Percentiles rank a stretch among this genome's conserved stretches.
These are phyloP conservation scores for Linnemannia exigua DNA, from an alignment of 192 early-diverging fungal species.

Conservation along the genomic window DNA sequence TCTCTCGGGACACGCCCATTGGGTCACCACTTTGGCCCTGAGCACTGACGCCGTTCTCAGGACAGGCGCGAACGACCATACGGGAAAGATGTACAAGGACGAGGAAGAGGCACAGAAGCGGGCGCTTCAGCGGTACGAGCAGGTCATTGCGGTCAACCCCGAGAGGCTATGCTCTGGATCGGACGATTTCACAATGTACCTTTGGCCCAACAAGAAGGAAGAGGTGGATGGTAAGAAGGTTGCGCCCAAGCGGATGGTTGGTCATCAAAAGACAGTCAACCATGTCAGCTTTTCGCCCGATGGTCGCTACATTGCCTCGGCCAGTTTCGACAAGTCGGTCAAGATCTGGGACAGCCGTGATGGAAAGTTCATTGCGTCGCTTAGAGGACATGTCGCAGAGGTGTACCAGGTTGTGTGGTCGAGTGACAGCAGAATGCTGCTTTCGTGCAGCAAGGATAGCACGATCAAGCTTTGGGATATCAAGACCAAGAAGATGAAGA, in stretches of 20 bases:
- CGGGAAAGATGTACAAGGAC: constrained; percentile 68
- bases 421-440: constrained; percentile 91
- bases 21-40: constrained; percentile 95
- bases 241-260: constrained; percentile 84
- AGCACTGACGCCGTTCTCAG: constrained; percentile 93
- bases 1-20: constrained; percentile 94
- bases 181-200: constrained; percentile 97
- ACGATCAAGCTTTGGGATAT: constrained; percentile 96
- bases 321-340: constrained; percentile 97
- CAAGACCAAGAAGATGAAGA: constrained; percentile 90
- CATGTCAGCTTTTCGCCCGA: constrained; percentile 96
- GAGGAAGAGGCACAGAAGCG: constrained; percentile 78
- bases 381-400: constrained; percentile 95
- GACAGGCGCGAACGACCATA: constrained; percentile 94
- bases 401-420: constrained; percentile 98
- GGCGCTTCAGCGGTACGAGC: constrained; percentile 86
- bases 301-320: constrained; percentile 89
- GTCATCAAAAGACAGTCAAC: constrained; percentile 97
- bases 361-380: constrained; percentile 92
- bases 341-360: constrained; percentile 96
- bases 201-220: constrained; percentile 76
- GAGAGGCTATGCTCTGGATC: constrained; percentile 94
- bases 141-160: constrained; percentile 71
- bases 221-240: constrained; percentile 83
- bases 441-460: constrained; percentile 92